phyloP scores from a whole-genome alignment of 2,329 filamentous ascomycete species.

The Endocalyx cinctus region DNA sequence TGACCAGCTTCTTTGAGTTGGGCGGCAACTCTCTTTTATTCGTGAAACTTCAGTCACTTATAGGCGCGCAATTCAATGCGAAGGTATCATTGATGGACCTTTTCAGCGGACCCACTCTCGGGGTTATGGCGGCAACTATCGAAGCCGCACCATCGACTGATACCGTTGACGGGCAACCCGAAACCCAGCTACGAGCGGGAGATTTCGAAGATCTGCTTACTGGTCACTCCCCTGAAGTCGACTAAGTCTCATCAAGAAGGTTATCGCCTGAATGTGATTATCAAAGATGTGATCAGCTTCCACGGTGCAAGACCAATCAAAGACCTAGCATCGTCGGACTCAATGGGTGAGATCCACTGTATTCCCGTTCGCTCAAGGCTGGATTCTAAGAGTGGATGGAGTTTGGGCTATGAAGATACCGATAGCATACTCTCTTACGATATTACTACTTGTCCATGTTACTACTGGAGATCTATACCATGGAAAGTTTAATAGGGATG shows the following conservation, averaged over 20 bases:
- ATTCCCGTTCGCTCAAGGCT: slow-evolving; percentile 30
- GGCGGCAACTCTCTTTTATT: slow-evolving; percentile 10
- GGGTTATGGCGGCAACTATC: slow-evolving; percentile 6
- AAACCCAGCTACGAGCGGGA: slow-evolving; percentile 2
- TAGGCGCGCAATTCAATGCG: slow-evolving; percentile 4
- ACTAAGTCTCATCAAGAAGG: not conserved
- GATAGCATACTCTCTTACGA: no score
- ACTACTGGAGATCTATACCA: no score
- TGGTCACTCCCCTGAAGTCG: not conserved
- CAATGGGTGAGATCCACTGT: slow-evolving; percentile 31
- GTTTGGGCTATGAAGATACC: no score
- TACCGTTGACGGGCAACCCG: slow-evolving; percentile 6
- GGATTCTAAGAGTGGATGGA: no score
- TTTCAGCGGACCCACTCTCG: slow-evolving; percentile 4
- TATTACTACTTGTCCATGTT: no score
- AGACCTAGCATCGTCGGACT: slow-evolving; percentile 21
- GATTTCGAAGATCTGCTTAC: not conserved
- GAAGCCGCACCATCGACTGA: slow-evolving; percentile 1
- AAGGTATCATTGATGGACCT: slow-evolving; percentile 5
- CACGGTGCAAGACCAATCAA: slow-evolving; percentile 29
- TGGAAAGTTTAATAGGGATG: no score
- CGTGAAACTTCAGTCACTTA: slow-evolving; percentile 4
- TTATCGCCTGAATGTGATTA: slow-evolving; percentile 13
- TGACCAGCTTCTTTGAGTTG: slow-evolving; percentile 9
- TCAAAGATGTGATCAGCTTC: slow-evolving; percentile 30